These are phyloP conservation scores for Vanilla planifolia DNA, from an alignment of 106 monocot genomes.

Conservation along the genomic window DNA sequence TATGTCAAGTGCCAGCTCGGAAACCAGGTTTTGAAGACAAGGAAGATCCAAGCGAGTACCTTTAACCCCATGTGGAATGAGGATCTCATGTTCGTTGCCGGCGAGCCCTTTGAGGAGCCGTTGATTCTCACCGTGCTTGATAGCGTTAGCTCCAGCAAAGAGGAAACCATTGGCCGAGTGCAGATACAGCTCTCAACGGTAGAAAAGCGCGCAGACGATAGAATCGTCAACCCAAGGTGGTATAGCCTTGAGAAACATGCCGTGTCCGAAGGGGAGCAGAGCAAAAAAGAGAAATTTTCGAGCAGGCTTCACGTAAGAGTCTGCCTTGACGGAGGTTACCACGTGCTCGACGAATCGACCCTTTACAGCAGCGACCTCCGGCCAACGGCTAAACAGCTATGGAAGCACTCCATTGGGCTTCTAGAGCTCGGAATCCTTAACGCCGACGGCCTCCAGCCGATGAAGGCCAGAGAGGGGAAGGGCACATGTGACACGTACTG, in stretches of 20 bases:
- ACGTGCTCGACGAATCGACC: constrained; percentile 59
- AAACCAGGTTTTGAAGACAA: constrained; percentile 34
- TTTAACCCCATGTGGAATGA: constrained; percentile 36
- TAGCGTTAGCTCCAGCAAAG: constrained; percentile 34
- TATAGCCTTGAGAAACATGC: constrained; percentile 35
- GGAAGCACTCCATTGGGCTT: constrained; percentile 54
- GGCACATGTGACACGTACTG: constrained; percentile 63
- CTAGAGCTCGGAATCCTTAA: constrained; percentile 61
- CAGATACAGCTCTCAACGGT: constrained; percentile 15
- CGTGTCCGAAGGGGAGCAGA: constrained; percentile 20
- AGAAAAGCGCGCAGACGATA: constrained; percentile 35
- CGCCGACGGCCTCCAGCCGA: constrained; percentile 41
- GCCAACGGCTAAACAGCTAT: constrained; percentile 58
- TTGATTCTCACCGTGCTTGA: constrained; percentile 41
- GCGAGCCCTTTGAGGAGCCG: constrained; percentile 64
- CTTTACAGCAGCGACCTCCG: constrained; percentile 68
- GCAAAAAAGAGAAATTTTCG: constrained; percentile 44
- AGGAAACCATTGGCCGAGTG: constrained; percentile 35
- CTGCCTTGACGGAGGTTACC: constrained; percentile 72
- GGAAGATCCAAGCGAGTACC: constrained; percentile 23
- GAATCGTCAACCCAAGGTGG: constrained; percentile 30
- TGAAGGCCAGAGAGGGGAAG: constrained; percentile 38
- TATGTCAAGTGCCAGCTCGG: constrained; percentile 42
- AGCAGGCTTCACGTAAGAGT: constrained; percentile 38
- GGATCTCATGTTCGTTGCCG: constrained; percentile 55